A percentile compares a stretch with the other conserved stretches of the same genome.
These are phyloP conservation scores for Neurospora cerealis DNA, from an alignment of 495 filamentous ascomycete species.

Conservation along the genomic window DNA sequence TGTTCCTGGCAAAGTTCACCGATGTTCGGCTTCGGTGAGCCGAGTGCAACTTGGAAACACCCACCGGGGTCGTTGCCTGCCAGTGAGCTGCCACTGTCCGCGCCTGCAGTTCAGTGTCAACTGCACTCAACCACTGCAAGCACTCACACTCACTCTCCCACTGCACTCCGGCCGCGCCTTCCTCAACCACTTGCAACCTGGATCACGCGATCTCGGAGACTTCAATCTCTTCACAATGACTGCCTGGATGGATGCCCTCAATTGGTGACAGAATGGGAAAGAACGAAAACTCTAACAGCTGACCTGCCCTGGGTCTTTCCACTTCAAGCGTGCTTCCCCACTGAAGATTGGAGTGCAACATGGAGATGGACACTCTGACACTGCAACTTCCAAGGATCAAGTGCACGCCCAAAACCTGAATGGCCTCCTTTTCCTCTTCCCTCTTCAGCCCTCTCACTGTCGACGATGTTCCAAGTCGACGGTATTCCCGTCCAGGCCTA, in stretches of 20 bases:
- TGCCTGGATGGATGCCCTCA: not conserved
- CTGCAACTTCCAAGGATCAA: not conserved
- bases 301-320: not conserved
- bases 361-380: not conserved
- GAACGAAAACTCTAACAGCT: not conserved
- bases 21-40: not conserved
- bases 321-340: not conserved
- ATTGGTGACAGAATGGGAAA: not conserved
- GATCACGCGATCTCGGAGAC: not conserved
- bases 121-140: not conserved
- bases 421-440: not conserved
- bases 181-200: not conserved
- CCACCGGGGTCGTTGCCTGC: not conserved
- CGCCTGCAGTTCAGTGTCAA: not conserved
- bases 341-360: not conserved
- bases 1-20: not conserved
- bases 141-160: not conserved
- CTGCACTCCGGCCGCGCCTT: not conserved
- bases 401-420: not conserved
- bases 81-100: not conserved
- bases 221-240: not conserved
- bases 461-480: not conserved
- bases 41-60: not conserved
- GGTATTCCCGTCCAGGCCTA: not conserved
- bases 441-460: not conserved